phyloP scores from a whole-genome alignment of 2,329 filamentous ascomycete genomes.

The Xylariaceae sp. region DNA sequence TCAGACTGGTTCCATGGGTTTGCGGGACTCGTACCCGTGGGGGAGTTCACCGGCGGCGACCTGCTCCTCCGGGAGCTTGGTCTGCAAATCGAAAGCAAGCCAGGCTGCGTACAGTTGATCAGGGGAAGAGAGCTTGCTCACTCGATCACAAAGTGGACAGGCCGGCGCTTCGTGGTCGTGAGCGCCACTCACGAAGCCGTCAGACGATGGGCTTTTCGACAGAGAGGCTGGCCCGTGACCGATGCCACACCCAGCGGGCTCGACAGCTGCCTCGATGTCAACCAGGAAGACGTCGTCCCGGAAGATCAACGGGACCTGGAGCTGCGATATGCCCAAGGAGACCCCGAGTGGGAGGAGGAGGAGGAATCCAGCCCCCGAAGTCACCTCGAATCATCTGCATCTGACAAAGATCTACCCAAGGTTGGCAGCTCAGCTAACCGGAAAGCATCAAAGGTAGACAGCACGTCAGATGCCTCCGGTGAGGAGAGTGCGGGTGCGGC shows the following conservation, averaged over 20 bases:
- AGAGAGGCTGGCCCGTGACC: neutral
- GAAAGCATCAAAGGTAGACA: neutral
- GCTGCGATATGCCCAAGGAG: neutral
- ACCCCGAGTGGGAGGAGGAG: neutral
- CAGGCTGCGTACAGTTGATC: conserved; percentile 6
- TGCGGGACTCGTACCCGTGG: neutral
- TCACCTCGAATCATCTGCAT: no score
- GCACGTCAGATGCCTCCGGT: neutral
- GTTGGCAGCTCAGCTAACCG: neutral
- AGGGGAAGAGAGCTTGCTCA: conserved; percentile 9
- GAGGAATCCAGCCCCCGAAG: neutral
- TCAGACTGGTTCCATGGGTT: conserved; percentile 4
- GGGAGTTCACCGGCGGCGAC: conserved; percentile 1
- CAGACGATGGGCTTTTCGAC: conserved; percentile 2
- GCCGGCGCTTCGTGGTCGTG: conserved; percentile 8
- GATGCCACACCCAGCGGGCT: neutral
- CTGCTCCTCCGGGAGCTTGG: conserved; percentile 1
- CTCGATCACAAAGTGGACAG: conserved; percentile 10
- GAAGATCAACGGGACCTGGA: neutral
- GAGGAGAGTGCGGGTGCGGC: neutral
- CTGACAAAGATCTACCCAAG: no score
- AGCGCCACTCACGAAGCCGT: conserved; percentile 8
- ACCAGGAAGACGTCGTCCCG: neutral
- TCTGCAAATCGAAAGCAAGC: neutral
- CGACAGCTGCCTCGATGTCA: neutral